These are phyloP conservation scores for Ilex aquifolium DNA, from an alignment of 257 asterid species.

Conservation along the genomic window DNA sequence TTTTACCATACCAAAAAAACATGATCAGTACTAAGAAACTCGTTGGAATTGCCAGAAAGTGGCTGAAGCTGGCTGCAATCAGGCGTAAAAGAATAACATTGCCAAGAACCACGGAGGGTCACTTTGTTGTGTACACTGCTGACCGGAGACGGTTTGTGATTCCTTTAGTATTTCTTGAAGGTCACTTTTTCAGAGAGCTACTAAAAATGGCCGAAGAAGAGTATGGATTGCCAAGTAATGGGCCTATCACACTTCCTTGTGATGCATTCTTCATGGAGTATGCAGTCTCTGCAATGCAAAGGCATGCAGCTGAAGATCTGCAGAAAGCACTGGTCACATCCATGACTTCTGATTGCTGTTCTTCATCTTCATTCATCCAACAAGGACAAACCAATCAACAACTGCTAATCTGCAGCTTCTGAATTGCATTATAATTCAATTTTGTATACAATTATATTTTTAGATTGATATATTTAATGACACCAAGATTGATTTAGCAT, in stretches of 20 bases:
- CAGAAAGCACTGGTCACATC: background rate
- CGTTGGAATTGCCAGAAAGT: conserved; percentile 25
- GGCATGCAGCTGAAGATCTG: background rate
- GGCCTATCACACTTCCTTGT: conserved; percentile 25
- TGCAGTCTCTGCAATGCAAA: no score
- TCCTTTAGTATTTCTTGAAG: conserved; percentile 16
- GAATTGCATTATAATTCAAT: no score
- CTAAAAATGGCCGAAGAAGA: conserved; percentile 25
- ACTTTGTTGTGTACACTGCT: conserved; percentile 15
- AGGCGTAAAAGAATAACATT: conserved; percentile 15
- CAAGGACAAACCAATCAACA: background rate
- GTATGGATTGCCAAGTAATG: conserved; percentile 20
- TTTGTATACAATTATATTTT: no score
- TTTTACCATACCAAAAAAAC: background rate
- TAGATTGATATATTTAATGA: background rate
- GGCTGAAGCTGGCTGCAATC: conserved; percentile 20
- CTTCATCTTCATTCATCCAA: background rate
- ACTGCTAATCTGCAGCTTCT: background rate
- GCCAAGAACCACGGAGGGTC: conserved; percentile 4
- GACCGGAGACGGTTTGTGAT: conserved; percentile 4
- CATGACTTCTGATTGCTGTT: background rate
- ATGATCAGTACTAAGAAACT: conserved; percentile 28
- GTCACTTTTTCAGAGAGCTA: conserved; percentile 9
- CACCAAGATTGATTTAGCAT: no score
- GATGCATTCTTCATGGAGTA: conserved; percentile 12